These are phyloP conservation scores for Candida krabiensis DNA, from an alignment of 805 yeast genomes.

Conservation along the genomic window DNA sequence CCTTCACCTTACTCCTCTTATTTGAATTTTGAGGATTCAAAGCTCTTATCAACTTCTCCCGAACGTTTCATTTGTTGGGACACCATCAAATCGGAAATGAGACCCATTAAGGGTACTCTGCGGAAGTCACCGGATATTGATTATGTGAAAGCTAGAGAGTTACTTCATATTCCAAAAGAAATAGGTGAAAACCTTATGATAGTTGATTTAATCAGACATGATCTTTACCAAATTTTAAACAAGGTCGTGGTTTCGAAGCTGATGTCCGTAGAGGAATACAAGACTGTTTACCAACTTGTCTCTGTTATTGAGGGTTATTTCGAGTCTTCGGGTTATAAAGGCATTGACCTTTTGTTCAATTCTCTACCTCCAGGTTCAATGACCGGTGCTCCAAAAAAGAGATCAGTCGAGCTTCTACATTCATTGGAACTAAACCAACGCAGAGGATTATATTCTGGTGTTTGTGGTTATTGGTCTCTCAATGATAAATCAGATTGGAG, in stretches of 20 bases:
- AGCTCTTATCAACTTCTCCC: constrained; percentile 85
- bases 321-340: constrained; percentile 42
- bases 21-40: constrained; percentile 64
- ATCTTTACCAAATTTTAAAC: constrained; percentile 65
- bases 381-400: constrained; percentile 98
- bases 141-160: constrained; percentile 55
- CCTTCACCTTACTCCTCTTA: constrained; percentile 94
- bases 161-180: constrained; percentile 84
- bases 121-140: constrained; percentile 58
- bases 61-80: constrained; percentile 90
- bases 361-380: constrained; percentile 97
- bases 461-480: constrained; percentile 91
- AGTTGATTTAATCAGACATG: constrained; percentile 93
- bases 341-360: constrained; percentile 74
- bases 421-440: constrained; percentile 56
- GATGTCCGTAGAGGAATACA: constrained; percentile 91
- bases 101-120: constrained; percentile 98
- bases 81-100: constrained; percentile 60
- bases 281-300: constrained; percentile 87
- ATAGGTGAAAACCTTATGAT: constrained; percentile 96
- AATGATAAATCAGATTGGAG: constrained; percentile 93
- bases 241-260: constrained; percentile 71
- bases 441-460: constrained; percentile 89
- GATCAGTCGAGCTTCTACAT: constrained; percentile 83
- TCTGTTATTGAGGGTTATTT: constrained; percentile 78